Evolutionary conservation across 345 rosid genomes (phyloP).

Genomic region (Citropsis articulata): DNA sequence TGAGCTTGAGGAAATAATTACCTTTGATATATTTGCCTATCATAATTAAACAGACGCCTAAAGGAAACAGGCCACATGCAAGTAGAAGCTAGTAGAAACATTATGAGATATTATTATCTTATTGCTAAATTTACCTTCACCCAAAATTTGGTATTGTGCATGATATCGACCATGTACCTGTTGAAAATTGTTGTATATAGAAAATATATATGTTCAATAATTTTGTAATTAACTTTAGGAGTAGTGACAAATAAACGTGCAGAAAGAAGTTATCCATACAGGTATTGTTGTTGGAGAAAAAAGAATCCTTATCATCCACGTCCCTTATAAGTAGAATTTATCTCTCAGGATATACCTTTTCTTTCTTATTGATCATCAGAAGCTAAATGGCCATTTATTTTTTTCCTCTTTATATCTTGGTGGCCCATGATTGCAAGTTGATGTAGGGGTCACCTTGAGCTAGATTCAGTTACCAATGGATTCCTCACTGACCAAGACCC

Average conservation of each 20-base stretch:
- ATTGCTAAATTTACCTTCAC: background rate
- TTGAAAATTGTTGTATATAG: no score
- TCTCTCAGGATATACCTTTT: slow-evolving; percentile 7
- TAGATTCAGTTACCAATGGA: background rate
- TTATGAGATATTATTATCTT: no score
- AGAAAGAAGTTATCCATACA: background rate
- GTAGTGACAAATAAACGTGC: background rate
- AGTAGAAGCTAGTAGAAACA: no score
- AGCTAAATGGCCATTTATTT: background rate
- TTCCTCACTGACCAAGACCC: background rate
- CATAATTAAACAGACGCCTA: no score
- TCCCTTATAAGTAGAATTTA: background rate
- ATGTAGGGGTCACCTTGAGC: background rate
- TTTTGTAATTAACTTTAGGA: background rate
- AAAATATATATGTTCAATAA: no score
- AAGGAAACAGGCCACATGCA: no score
- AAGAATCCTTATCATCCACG: slow-evolving; percentile 51
- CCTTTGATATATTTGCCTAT: no score
- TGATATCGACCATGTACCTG: no score
- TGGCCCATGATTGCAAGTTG: slow-evolving; percentile 30
- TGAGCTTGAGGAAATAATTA: no score
- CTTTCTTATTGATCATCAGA: slow-evolving; percentile 12
- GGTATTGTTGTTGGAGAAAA: background rate
- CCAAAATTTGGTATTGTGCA: no score
- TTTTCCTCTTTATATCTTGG: background rate